Evolutionary conservation across 2,329 filamentous ascomycete species (phyloP).

Genomic region (Bertia moriformis): DNA sequence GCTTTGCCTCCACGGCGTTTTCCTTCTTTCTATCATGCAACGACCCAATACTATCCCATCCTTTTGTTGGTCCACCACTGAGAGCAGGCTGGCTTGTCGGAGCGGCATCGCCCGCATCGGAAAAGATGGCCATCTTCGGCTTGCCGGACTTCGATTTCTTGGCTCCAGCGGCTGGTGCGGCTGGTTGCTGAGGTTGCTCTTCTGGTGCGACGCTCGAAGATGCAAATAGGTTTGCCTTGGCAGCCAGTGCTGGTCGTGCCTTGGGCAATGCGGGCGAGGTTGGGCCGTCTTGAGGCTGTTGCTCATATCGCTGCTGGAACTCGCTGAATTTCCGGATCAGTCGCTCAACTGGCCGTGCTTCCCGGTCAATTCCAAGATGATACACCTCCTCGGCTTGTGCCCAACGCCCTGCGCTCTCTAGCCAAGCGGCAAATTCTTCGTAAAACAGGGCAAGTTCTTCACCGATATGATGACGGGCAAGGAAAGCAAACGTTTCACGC

Average conservation of each 20-base stretch:
- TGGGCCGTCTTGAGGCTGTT: constrained; percentile 49
- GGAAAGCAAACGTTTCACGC: constrained; percentile 79
- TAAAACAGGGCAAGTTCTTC: constrained; percentile 83
- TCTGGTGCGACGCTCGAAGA: constrained; percentile 29
- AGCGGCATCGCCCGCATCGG: constrained; percentile 48
- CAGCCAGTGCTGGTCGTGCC: constrained; percentile 67
- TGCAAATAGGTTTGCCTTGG: constrained; percentile 74
- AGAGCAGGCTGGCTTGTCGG: constrained; percentile 37
- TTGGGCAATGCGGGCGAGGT: constrained; percentile 76
- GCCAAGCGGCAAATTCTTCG: constrained; percentile 75
- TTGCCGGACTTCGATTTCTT: constrained; percentile 50
- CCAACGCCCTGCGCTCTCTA: constrained; percentile 74
- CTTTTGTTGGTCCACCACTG: constrained; percentile 43
- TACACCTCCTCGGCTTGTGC: constrained; percentile 89
- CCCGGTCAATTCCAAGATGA: constrained; percentile 72
- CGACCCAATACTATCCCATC: constrained; percentile 86
- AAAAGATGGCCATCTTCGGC: constrained; percentile 81
- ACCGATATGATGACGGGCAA: constrained; percentile 77
- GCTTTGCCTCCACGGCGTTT: constrained; percentile 70
- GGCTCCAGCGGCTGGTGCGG: constrained; percentile 30
- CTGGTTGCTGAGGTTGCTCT: constrained; percentile 51
- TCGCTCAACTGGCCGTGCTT: constrained; percentile 69
- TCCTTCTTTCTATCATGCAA: constrained; percentile 85
- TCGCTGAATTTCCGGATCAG: constrained; percentile 81
- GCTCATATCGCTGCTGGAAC: constrained; percentile 69